Percentiles rank a stretch among this genome's conserved stretches.
These are phyloP conservation scores for Elongisporangium prolatum DNA, from an alignment of 352 stramenopile genomes.

Conservation along the genomic window DNA sequence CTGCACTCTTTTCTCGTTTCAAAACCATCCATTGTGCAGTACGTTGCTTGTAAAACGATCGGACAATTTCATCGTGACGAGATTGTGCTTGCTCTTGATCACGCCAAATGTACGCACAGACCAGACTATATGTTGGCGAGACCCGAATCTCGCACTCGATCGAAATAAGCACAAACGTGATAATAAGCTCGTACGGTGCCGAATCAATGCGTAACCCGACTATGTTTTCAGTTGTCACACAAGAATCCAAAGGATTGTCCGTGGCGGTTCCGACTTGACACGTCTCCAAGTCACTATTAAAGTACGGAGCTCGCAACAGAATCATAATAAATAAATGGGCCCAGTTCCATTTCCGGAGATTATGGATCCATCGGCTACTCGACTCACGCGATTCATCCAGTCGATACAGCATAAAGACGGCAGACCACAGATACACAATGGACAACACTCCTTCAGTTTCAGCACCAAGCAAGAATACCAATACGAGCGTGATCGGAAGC, in stretches of 20 bases:
- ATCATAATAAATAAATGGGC: conserved; percentile 76
- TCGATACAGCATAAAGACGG: conserved; percentile 74
- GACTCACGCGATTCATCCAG: conserved; percentile 64
- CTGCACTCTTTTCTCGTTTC: conserved; percentile 82
- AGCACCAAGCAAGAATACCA: conserved; percentile 71
- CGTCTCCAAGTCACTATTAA: conserved; percentile 18
- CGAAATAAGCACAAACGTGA: conserved; percentile 76
- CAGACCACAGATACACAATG: conserved; percentile 62
- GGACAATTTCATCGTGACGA: conserved; percentile 59
- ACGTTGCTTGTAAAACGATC: conserved; percentile 55
- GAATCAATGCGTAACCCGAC: conserved; percentile 52
- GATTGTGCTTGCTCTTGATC: conserved; percentile 42
- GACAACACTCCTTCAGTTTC: conserved; percentile 69
- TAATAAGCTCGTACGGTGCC: conserved; percentile 63
- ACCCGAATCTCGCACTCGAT: conserved; percentile 80
- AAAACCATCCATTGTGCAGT: conserved; percentile 72
- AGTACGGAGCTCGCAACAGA: conserved; percentile 57
- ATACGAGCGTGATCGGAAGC: conserved; percentile 62
- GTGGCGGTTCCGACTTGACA: conserved; percentile 3
- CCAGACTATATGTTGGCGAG: conserved; percentile 51
- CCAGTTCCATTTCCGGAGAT: conserved; percentile 82
- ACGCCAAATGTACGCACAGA: conserved; percentile 39
- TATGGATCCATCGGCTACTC: conserved; percentile 59
- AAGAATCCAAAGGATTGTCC: conserved; percentile 22
- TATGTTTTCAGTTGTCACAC: conserved; percentile 66